Evolutionary conservation across 345 rosid genomes (phyloP).

Genomic region (Citrus unshiu): DNA sequence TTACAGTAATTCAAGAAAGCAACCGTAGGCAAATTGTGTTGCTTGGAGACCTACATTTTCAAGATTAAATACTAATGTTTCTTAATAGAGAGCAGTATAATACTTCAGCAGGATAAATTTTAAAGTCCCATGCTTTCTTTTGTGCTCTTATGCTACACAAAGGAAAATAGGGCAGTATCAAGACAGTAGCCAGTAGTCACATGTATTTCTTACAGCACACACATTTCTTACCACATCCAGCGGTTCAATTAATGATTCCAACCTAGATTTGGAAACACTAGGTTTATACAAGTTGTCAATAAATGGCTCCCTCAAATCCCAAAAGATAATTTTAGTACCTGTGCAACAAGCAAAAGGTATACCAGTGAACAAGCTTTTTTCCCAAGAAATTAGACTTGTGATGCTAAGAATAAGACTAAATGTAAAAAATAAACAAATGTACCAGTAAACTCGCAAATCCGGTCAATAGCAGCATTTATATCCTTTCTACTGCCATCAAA

Average conservation of each 20-base stretch:
- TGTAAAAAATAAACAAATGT: conserved; percentile 16
- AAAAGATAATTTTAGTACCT: conserved; percentile 93
- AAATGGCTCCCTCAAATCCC: conserved; percentile 84
- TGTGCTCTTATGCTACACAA: background rate
- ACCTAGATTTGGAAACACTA: conserved; percentile 64
- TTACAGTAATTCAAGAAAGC: background rate
- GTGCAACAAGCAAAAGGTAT: conserved; percentile 35
- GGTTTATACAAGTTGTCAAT: conserved; percentile 82
- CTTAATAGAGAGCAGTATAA: background rate
- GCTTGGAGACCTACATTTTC: background rate
- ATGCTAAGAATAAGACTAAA: background rate
- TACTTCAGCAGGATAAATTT: background rate
- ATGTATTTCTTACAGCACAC: conserved; percentile 3
- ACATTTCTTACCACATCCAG: conserved; percentile 63
- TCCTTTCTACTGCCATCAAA: conserved; percentile 90
- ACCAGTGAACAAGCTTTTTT: conserved; percentile 10
- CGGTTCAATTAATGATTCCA: conserved; percentile 78
- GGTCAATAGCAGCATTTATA: conserved; percentile 86
- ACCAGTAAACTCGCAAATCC: conserved; percentile 85
- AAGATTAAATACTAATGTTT: background rate
- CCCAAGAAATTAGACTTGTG: background rate
- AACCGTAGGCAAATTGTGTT: background rate
- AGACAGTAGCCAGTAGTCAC: background rate
- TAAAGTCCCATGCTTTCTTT: conserved; percentile 1
- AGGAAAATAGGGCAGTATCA: background rate